Evolutionary conservation across 1,284 basidiomycete genomes (phyloP).

Genomic region (Termitomyces sp.): DNA sequence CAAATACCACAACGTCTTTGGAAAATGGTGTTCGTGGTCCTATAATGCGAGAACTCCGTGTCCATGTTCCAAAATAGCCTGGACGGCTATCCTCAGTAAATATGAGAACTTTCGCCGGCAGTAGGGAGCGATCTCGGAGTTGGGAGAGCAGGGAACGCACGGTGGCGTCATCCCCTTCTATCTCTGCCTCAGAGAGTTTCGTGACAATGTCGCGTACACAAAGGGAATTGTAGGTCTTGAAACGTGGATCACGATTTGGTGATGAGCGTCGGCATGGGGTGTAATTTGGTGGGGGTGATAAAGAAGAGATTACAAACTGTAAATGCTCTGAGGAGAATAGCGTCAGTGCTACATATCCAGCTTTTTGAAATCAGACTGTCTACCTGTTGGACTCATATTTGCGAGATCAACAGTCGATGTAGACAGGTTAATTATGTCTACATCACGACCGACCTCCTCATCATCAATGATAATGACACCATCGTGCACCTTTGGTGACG

Average conservation of each 20-base stretch:
- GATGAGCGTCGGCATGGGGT: slow-evolving; percentile 19
- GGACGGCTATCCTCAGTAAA: slow-evolving; percentile 76
- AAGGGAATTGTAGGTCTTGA: slow-evolving; percentile 31
- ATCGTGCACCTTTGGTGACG: slow-evolving; percentile 22
- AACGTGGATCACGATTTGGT: slow-evolving; percentile 14
- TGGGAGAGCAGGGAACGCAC: slow-evolving; percentile 53
- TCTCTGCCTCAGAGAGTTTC: slow-evolving; percentile 70
- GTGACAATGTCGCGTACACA: slow-evolving; percentile 53
- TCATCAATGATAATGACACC: slow-evolving; percentile 56
- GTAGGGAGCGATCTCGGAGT: slow-evolving; percentile 51
- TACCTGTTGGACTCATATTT: slow-evolving; percentile 36
- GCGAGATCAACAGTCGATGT: slow-evolving; percentile 23
- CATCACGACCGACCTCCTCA: slow-evolving; percentile 29
- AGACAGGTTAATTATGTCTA: slow-evolving; percentile 25
- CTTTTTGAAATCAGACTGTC: slow-evolving; percentile 1
- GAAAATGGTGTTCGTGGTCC: slow-evolving; percentile 73
- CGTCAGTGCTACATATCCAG: neutral
- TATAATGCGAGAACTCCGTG: slow-evolving; percentile 63
- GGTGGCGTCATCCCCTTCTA: slow-evolving; percentile 59
- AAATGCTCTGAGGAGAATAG: slow-evolving; percentile 37
- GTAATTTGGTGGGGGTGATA: slow-evolving; percentile 27
- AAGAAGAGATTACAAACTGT: slow-evolving; percentile 31
- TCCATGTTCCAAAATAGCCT: slow-evolving; percentile 86
- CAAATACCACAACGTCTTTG: slow-evolving; percentile 62
- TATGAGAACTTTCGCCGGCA: slow-evolving; percentile 71